A percentile compares a stretch with the other conserved stretches of the same genome.
phyloP scores from a whole-genome alignment of 208 protist genomes.

The Trypanosoma cruzi region DNA sequence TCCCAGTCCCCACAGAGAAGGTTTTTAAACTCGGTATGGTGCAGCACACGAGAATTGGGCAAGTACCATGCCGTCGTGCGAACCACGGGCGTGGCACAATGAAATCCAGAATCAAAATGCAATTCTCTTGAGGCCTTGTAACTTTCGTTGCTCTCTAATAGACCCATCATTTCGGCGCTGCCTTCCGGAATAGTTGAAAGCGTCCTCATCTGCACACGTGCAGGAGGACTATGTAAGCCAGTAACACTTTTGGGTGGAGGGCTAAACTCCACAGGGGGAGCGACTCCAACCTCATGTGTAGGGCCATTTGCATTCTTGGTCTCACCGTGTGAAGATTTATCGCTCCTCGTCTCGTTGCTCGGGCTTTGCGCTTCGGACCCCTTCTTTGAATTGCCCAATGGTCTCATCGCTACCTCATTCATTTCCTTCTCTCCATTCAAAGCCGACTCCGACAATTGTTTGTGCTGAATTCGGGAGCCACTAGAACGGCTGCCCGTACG shows the following conservation, averaged over 20 bases:
- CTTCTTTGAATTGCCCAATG: not conserved
- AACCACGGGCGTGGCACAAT: not conserved
- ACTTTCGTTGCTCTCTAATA: not conserved
- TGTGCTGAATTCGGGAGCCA: not conserved
- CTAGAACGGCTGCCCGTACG: not conserved
- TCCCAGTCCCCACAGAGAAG: constrained; percentile 66
- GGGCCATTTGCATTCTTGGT: not conserved
- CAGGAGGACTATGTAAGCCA: not conserved
- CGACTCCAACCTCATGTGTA: not conserved
- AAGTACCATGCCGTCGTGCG: constrained; percentile 29
- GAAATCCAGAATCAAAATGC: not conserved
- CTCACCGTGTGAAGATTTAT: not conserved
- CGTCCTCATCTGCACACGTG: not conserved
- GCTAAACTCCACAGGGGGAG: not conserved
- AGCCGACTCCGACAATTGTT: not conserved
- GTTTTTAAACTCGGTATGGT: constrained; percentile 61
- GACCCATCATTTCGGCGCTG: not conserved
- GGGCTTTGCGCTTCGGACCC: not conserved
- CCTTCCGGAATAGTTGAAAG: not conserved
- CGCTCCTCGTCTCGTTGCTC: not conserved
- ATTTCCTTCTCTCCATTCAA: not conserved
- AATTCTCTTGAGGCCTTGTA: not conserved
- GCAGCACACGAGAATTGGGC: constrained; percentile 28
- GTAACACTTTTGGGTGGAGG: not conserved
- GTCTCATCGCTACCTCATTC: not conserved